Percentiles rank a stretch among this genome's conserved stretches.
phyloP scores from a whole-genome alignment of 2,329 filamentous ascomycete genomes.

The Gaeumannomyces sp. region DNA sequence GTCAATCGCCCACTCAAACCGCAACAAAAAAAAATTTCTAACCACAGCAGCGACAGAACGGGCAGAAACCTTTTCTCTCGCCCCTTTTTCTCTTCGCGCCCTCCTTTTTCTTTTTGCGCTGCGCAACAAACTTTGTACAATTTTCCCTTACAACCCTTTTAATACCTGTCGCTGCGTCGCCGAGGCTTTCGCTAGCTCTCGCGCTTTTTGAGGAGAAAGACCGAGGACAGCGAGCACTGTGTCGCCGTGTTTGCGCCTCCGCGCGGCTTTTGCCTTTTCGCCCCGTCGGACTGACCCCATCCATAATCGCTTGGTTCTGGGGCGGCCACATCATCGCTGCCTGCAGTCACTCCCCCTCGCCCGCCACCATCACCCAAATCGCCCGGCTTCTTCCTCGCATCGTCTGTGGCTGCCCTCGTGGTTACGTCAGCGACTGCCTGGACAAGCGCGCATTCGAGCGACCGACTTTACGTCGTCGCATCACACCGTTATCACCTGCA shows the following conservation, averaged over 20 bases:
- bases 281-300: background rate
- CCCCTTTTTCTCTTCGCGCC: constrained; percentile 17
- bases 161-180: constrained; percentile 13
- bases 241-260: constrained; percentile 1
- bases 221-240: background rate
- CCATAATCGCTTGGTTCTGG: constrained; percentile 13
- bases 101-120: constrained; percentile 16
- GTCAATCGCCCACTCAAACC: constrained; percentile 11
- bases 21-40: constrained; percentile 11
- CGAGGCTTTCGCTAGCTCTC: constrained; percentile 44
- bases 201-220: constrained; percentile 18
- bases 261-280: constrained; percentile 8
- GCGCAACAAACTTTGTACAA: constrained; percentile 1
- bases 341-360: constrained; percentile 4
- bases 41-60: constrained; percentile 5
- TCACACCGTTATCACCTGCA: constrained; percentile 1
- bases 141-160: constrained; percentile 16
- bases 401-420: background rate
- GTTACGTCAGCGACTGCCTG: constrained; percentile 19
- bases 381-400: background rate
- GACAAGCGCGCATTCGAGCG: constrained; percentile 3
- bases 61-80: constrained; percentile 14
- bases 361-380: background rate
- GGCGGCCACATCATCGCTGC: constrained; percentile 25
- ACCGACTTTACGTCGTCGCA: constrained; percentile 3